Evolutionary conservation across 148 eudicot species (phyloP).

Genomic region (Vaccinium myrtillus): DNA sequence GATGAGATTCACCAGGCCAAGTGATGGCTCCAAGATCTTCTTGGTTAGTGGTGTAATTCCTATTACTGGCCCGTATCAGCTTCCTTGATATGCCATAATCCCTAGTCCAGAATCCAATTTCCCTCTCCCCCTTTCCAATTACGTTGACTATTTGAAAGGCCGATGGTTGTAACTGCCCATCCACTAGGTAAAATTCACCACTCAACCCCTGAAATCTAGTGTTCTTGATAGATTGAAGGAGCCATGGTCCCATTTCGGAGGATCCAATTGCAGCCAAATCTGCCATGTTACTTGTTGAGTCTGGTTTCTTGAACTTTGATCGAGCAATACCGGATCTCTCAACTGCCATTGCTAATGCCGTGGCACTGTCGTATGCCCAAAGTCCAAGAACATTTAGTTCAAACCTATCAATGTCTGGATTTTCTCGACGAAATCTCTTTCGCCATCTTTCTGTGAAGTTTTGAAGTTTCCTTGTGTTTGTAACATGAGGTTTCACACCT

Average conservation of each 20-base stretch:
- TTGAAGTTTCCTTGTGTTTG: slow-evolving; percentile 26
- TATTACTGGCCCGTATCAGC: background rate
- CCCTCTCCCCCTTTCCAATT: slow-evolving; percentile 33
- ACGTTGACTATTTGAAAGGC: slow-evolving; percentile 47
- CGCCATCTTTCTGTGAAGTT: slow-evolving; percentile 47
- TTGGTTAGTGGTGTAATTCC: slow-evolving; percentile 17
- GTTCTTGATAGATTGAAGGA: slow-evolving; percentile 32
- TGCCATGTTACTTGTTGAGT: slow-evolving; percentile 7
- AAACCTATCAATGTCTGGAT: slow-evolving; percentile 33
- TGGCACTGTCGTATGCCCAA: slow-evolving; percentile 63
- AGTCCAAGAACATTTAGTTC: slow-evolving; percentile 38
- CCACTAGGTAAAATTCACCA: slow-evolving; percentile 44
- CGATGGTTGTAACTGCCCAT: slow-evolving; percentile 44
- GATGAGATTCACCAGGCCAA: slow-evolving; percentile 59
- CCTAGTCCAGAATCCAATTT: slow-evolving; percentile 55
- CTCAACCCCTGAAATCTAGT: slow-evolving; percentile 46
- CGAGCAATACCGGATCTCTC: slow-evolving; percentile 26
- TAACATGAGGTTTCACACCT: slow-evolving; percentile 56
- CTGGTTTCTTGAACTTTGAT: slow-evolving; percentile 23
- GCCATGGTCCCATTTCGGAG: slow-evolving; percentile 44
- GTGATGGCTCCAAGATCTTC: slow-evolving; percentile 37
- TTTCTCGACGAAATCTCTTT: slow-evolving; percentile 29
- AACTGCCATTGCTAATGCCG: slow-evolving; percentile 54
- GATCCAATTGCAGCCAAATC: slow-evolving; percentile 44
- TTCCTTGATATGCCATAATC: slow-evolving; percentile 37